phyloP scores from a whole-genome alignment of 225 moss, liverwort and hornwort genomes.

The Bryum argenteum region DNA sequence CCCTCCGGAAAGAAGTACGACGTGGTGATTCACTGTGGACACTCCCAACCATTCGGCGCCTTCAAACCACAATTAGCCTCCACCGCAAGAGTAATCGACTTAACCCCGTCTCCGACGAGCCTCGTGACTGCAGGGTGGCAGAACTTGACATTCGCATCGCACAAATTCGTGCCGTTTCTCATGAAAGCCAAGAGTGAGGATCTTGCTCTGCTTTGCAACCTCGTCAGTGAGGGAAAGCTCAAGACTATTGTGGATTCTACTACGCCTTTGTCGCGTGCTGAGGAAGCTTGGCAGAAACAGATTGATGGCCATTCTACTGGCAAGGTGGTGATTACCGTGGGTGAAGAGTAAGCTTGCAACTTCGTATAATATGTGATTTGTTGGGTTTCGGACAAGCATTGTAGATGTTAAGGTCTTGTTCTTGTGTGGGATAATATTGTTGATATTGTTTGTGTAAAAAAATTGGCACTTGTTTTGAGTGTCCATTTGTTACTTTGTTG shows the following conservation, averaged over 20 bases:
- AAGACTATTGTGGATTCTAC: constrained; percentile 68
- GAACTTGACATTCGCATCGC: constrained; percentile 41
- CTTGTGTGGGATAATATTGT: no score
- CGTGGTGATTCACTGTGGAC: constrained; percentile 53
- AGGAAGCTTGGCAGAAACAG: constrained; percentile 67
- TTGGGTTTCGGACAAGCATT: no score
- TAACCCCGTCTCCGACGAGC: constrained; percentile 22
- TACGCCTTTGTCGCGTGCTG: constrained; percentile 47
- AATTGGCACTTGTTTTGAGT: no score
- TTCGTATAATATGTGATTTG: no score
- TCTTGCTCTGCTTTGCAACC: constrained; percentile 44
- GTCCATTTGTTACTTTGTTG: no score
- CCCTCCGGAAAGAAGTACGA: constrained; percentile 82
- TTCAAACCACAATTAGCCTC: constrained; percentile 58
- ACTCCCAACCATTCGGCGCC: constrained; percentile 30
- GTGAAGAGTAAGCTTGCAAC: constrained; percentile 22
- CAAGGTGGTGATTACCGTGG: constrained; percentile 57
- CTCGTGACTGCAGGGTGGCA: constrained; percentile 31
- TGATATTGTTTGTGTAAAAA: no score
- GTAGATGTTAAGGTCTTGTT: no score
- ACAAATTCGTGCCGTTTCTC: constrained; percentile 35
- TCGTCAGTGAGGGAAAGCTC: constrained; percentile 64
- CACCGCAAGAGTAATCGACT: constrained; percentile 52
- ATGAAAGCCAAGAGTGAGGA: constrained; percentile 35
- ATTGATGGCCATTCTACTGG: constrained; percentile 75